Base-by-base conservation (phyloP, 139 green algal species). In the Tetradesmus obliquus region DNA sequence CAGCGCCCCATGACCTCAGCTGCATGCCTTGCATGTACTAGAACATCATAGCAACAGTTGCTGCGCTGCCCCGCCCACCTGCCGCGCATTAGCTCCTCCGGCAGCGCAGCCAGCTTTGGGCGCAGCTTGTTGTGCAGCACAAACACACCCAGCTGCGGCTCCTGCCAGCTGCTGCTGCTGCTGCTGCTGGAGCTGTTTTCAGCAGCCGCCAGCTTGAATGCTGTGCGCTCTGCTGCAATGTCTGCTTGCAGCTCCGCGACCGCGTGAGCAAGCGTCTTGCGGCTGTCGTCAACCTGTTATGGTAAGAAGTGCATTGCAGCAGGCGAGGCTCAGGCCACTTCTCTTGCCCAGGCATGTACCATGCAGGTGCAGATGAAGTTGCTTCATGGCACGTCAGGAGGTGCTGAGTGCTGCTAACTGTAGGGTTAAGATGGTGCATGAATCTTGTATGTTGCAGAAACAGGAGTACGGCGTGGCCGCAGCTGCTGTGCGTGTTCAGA, bases 61-160 rank as follows among this genome's bases (percentile, higher is more conserved):
- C 57, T 66, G 57, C 57, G 8, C 32, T 45, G 32, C 32, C 2
- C 66, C 2, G 7, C 74, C 53, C 19, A 82, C 74, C 74, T 53
- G 20, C 22, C 19, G 22, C 53, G 55, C 83, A 83, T 84, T 3
- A 84, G 3, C 24, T 55, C 10, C 24, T 84, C 19, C 3, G 69
- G 69, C 60, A 90, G n/a, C 2, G 82, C 32, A 24, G 69, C 51
- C 51, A 84, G 66, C 69, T 90, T 90, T 20, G 86, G 45, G 8
- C 71, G 17, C 86, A 83, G 86, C 86, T 90, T 84, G 69, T 84
- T 90, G 69, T 84, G 86, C 86, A 90, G 17, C 51, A 90, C 86
- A 82, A 84, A 84, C 3, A 84, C 71, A 5, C 86, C 86, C 45
- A 90, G 86, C 62, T 82, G 45, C 12, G 86, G 86, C 62, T 58